Conservation (phyloP, 768 basidiomycete genomes). For the Crepidotus variabilis region DNA sequence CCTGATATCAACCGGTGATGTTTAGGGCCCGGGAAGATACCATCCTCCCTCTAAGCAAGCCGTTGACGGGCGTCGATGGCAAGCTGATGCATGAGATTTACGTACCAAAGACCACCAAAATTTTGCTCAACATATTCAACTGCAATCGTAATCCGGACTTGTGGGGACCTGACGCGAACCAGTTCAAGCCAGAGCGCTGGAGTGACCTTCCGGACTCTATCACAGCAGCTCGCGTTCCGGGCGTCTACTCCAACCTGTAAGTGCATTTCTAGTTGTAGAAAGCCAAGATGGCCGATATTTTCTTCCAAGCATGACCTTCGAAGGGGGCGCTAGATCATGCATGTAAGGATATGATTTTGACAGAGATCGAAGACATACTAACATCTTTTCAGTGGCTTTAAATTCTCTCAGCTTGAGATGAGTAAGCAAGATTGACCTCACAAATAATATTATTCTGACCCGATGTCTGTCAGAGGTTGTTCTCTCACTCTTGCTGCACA, state of each 20-base stretch:
- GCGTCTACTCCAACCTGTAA: slow-evolving; percentile 17
- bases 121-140: slow-evolving; percentile 32
- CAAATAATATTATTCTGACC: not conserved
- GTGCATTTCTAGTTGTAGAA: not conserved
- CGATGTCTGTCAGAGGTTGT: slow-evolving; percentile 17
- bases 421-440: slow-evolving; percentile 26
- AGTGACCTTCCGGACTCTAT: slow-evolving; percentile 9
- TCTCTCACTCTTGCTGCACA: slow-evolving; percentile 13
- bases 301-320: slow-evolving; percentile 33
- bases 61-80: slow-evolving; percentile 35
- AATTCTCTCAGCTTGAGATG: slow-evolving; percentile 50
- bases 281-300: not conserved
- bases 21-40: slow-evolving; percentile 21
- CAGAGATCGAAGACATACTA: not conserved
- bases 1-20: slow-evolving; percentile 10
- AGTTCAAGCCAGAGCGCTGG: slow-evolving; percentile 48
- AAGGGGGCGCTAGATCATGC: slow-evolving; percentile 34
- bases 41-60: slow-evolving; percentile 27
- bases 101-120: slow-evolving; percentile 34
- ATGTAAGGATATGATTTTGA: slow-evolving; percentile 23
- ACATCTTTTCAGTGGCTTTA: slow-evolving; percentile 34
- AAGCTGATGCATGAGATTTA: slow-evolving; percentile 29
- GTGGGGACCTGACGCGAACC: slow-evolving; percentile 39
- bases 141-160: slow-evolving; percentile 32
- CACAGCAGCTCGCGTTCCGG: slow-evolving; percentile 12